Conservation (phyloP, 768 basidiomycete genomes). For the Lentinus tigrinus region DNA sequence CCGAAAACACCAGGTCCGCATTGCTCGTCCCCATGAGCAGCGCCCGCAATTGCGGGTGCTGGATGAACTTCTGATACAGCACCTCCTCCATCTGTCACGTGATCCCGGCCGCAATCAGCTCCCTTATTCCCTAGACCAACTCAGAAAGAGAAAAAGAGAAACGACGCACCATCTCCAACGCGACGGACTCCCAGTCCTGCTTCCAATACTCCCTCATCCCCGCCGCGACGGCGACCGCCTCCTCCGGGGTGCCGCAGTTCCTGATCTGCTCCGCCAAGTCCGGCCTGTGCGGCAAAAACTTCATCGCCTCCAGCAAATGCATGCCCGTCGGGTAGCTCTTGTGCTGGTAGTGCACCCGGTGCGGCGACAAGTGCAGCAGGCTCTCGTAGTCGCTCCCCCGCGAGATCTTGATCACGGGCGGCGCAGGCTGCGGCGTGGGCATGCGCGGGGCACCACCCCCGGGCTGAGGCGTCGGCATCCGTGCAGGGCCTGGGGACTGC, state of each 20-base stretch:
- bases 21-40: constrained; percentile 55
- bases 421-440: constrained; percentile 40
- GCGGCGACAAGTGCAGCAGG: constrained; percentile 67
- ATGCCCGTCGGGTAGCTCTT: constrained; percentile 64
- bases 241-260: constrained; percentile 35
- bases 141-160: background rate
- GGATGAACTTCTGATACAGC: constrained; percentile 64
- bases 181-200: constrained; percentile 56
- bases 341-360: constrained; percentile 56
- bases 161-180: constrained; percentile 47
- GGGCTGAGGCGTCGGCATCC: constrained; percentile 13
- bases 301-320: constrained; percentile 77
- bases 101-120: background rate
- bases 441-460: background rate
- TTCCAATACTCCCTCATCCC: constrained; percentile 35
- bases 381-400: constrained; percentile 35
- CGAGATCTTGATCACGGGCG: constrained; percentile 20
- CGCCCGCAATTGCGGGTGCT: constrained; percentile 58
- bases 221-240: constrained; percentile 37
- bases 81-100: constrained; percentile 63
- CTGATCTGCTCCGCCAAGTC: constrained; percentile 59
- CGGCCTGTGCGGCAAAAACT: constrained; percentile 53
- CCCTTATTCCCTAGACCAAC: background rate
- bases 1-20: constrained; percentile 35
- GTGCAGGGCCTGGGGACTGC: constrained; percentile 13